These are phyloP conservation scores for Pyrrhoderma noxium DNA, from an alignment of 1,284 basidiomycete species.

Conservation along the genomic window DNA sequence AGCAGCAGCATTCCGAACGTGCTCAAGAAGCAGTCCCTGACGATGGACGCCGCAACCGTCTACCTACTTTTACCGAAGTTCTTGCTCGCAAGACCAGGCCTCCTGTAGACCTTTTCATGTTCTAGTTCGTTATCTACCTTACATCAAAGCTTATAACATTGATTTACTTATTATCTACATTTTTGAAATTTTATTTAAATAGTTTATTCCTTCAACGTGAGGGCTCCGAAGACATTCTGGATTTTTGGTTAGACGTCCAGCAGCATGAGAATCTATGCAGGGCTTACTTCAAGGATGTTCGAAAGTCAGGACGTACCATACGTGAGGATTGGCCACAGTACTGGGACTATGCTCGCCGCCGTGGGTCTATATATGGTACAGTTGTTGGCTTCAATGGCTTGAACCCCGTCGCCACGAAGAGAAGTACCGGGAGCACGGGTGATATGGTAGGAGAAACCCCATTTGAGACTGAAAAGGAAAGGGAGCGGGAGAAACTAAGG, in stretches of 20 bases:
- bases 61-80: conserved; percentile 79
- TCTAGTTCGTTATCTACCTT: conserved; percentile 67
- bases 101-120: conserved; percentile 97
- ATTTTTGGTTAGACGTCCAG: conserved; percentile 98
- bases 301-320: conserved; percentile 86
- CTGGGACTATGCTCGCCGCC: conserved; percentile 80
- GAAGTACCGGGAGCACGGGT: conserved; percentile 66
- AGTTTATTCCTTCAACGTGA: conserved; percentile 90
- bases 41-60: conserved; percentile 56
- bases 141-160: not conserved
- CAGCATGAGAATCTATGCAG: conserved; percentile 98
- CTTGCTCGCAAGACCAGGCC: conserved; percentile 83
- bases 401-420: conserved; percentile 44
- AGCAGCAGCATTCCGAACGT: too few species aligned
- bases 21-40: conserved; percentile 23
- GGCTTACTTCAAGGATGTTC: conserved; percentile 97
- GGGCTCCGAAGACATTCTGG: conserved; percentile 89
- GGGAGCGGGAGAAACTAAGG: conserved; percentile 38
- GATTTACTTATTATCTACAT: not conserved
- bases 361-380: conserved; percentile 86
- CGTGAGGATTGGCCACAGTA: conserved; percentile 98
- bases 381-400: conserved; percentile 62
- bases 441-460: conserved; percentile 39
- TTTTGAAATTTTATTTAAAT: conserved; percentile 5
- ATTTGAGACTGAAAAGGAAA: conserved; percentile 35